Evolutionary conservation across 192 early-diverging fungal genomes (phyloP).

Genomic region (Umbelopsis vinacea): DNA sequence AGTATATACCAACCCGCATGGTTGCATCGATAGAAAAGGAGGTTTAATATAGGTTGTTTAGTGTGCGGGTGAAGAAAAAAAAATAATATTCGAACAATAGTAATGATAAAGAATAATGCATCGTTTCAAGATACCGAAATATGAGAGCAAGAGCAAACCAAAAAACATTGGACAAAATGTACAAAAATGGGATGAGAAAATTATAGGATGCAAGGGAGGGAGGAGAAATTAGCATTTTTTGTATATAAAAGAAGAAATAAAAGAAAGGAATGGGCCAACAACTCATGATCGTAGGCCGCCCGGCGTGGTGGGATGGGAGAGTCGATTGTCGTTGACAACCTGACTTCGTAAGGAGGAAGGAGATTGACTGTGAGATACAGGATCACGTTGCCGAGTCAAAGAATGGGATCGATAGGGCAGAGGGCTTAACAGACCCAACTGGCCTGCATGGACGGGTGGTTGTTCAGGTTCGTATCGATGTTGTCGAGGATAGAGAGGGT

Average conservation of each 20-base stretch:
- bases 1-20: not conserved
- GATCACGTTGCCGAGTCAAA: not conserved
- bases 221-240: not conserved
- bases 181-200: slow-evolving; percentile 8
- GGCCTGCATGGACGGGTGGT: not conserved
- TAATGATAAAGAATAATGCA: not conserved
- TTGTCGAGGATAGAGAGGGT: slow-evolving; percentile 7
- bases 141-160: not conserved
- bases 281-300: not conserved
- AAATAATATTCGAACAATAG: not conserved
- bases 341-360: not conserved
- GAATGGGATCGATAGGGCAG: slow-evolving; percentile 11
- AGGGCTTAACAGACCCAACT: not conserved
- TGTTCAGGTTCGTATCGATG: slow-evolving; percentile 19
- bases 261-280: too few relatives aligned
- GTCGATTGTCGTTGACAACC: not conserved
- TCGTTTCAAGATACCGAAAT: not conserved
- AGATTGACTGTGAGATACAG: not conserved
- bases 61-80: too few relatives aligned
- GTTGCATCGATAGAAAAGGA: too few relatives aligned
- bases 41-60: too few relatives aligned
- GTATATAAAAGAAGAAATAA: slow-evolving; percentile 6
- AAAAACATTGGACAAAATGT: slow-evolving; percentile 7
- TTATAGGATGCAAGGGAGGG: not conserved
- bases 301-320: not conserved